phyloP scores from a whole-genome alignment of 2,329 filamentous ascomycete species.

The Bipolaris zeicola region DNA sequence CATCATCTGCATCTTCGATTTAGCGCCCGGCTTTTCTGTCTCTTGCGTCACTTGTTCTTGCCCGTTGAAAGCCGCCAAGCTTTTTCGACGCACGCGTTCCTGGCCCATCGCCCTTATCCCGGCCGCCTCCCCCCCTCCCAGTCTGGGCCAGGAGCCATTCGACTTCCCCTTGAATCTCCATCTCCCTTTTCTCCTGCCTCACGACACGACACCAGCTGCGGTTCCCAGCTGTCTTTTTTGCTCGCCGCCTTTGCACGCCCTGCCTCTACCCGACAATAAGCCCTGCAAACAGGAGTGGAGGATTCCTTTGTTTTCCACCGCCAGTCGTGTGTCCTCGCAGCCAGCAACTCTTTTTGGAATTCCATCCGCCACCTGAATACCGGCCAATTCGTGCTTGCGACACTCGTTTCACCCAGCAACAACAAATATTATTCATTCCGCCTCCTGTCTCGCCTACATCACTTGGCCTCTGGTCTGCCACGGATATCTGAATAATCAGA shows the following conservation, averaged over 20 bases:
- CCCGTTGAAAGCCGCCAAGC: slow-evolving; percentile 28
- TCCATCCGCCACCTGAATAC: slow-evolving; percentile 21
- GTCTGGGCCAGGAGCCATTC: slow-evolving; percentile 30
- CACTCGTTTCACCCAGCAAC: slow-evolving; percentile 29
- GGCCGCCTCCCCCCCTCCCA: slow-evolving; percentile 13
- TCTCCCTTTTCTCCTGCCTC: slow-evolving; percentile 21
- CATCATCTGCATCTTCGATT: neutral
- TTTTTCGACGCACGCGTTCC: slow-evolving; percentile 24
- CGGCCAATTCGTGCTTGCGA: slow-evolving; percentile 38
- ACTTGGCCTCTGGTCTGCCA: slow-evolving; percentile 22
- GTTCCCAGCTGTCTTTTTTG: neutral
- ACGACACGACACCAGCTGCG: slow-evolving; percentile 24
- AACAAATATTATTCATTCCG: neutral
- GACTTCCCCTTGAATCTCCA: slow-evolving; percentile 13
- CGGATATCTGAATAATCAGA: slow-evolving; percentile 24
- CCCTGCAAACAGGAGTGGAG: slow-evolving; percentile 11
- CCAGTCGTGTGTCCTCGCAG: slow-evolving; percentile 22
- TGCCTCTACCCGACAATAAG: neutral
- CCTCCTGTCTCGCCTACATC: neutral
- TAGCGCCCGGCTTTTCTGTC: slow-evolving; percentile 8
- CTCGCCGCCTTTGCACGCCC: slow-evolving; percentile 7
- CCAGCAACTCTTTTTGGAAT: slow-evolving; percentile 28
- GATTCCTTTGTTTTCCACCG: slow-evolving; percentile 14
- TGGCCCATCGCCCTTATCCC: slow-evolving; percentile 21
- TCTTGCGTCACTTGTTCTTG: slow-evolving; percentile 17